Base-by-base conservation (phyloP, 257 asterid genomes). In the Euphrasia confusa region DNA sequence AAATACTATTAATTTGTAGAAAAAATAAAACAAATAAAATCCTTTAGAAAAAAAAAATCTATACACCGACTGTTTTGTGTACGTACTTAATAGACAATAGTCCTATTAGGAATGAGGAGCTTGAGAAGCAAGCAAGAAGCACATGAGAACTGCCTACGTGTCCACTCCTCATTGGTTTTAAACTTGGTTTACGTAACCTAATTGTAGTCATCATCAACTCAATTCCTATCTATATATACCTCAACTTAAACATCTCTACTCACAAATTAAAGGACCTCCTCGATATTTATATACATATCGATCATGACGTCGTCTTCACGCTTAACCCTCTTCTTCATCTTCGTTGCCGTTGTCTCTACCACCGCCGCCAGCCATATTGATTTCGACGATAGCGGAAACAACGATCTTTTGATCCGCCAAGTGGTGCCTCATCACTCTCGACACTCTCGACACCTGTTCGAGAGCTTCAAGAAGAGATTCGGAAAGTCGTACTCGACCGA, bases 371-470 rank as follows among this genome's bases (percentile, higher is more conserved):
- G 12, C 24, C 24, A 21, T 21, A 21, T 21, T 21, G 24, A 40
- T 12, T 61, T 30, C 9, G 42, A 44, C n/a, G 67, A 48, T 48
- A n/a, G 9, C 45, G 79, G 24, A 21, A 21, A 3, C 65, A 81
- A 64, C 7, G 86, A 87, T 40, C 53, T 65, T 28, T 17, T 87
- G 15, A 87, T 87, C 82, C 90, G 88, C 17, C 95, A 83, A 77
- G 97, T 90, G 5, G 88, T 85, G 50, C 80, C 71, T 60, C 68
- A 64, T 53, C 78, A 75, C 39, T 61, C 47, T 11, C 72, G 24
- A 26, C 17, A 11, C 2, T 7, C 11, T 21, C 7, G 68, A 18
- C 18, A 67, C 48, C 30, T 69, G 67, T 89, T 89, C 67, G 13
- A 80, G 45, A 15, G 77, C 18, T 89, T 89, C 66, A 89, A 84